phyloP scores from a whole-genome alignment of 2,329 filamentous ascomycete genomes.

The Diaporthe sp. region DNA sequence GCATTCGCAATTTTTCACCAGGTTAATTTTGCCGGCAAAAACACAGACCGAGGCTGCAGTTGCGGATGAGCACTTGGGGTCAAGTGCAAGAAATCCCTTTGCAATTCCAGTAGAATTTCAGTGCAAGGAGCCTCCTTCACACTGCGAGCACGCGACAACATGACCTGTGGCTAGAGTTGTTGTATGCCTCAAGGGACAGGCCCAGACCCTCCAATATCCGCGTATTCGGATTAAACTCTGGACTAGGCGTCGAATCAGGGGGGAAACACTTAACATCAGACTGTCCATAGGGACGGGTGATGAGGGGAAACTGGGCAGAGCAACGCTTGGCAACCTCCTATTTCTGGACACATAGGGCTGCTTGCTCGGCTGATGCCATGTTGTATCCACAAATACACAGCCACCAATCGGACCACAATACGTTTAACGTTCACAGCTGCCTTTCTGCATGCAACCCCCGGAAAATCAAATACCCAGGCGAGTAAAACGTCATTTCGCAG shows the following conservation, averaged over 20 bases:
- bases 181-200: no score
- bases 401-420: neutral
- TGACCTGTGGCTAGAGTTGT: no score
- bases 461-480: neutral
- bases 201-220: neutral
- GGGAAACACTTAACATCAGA: conserved; percentile 4
- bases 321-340: neutral
- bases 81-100: neutral
- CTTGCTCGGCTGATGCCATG: neutral
- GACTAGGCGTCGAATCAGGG: neutral
- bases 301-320: neutral
- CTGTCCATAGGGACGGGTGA: neutral
- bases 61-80: neutral
- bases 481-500: neutral
- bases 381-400: conserved; percentile 2
- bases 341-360: neutral
- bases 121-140: neutral
- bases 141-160: neutral
- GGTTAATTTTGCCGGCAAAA: neutral
- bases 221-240: neutral
- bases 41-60: neutral
- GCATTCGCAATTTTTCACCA: no score
- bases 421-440: neutral
- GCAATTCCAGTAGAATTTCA: neutral
- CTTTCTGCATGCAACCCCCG: neutral